Conservation (phyloP, 306 rosid genomes). For the Vigna radiata region DNA sequence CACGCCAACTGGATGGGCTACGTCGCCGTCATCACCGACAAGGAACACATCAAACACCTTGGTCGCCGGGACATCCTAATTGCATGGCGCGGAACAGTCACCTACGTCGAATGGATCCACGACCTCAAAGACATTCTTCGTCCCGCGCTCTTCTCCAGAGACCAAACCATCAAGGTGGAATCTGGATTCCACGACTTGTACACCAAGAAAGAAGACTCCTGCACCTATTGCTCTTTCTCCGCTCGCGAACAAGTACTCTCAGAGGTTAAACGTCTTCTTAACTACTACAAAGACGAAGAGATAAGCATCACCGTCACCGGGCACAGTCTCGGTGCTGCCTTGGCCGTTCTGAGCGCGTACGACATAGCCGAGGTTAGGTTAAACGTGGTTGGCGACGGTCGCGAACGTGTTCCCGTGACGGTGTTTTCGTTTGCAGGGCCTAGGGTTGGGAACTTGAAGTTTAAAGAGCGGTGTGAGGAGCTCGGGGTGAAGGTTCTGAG, state of each 20-base stretch:
- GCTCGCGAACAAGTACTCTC: constrained; percentile 74
- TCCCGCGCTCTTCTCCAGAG: constrained; percentile 42
- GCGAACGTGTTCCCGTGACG: constrained; percentile 41
- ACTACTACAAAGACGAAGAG: constrained; percentile 58
- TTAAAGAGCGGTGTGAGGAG: constrained; percentile 71
- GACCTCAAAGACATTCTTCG: constrained; percentile 68
- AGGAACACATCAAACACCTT: constrained; percentile 45
- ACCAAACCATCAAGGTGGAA: constrained; percentile 63
- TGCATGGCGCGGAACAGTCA: constrained; percentile 79
- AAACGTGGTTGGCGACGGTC: constrained; percentile 11
- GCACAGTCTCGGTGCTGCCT: constrained; percentile 73
- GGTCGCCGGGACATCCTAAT: constrained; percentile 75
- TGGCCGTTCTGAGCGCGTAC: constrained; percentile 64
- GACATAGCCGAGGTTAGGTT: constrained; percentile 67
- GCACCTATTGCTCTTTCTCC: constrained; percentile 60
- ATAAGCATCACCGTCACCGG: constrained; percentile 70
- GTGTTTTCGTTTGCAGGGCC: constrained; percentile 76
- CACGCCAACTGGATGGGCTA: constrained; percentile 89
- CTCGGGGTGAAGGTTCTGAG: constrained; percentile 73
- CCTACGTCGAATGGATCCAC: constrained; percentile 72
- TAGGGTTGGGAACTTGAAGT: constrained; percentile 68
- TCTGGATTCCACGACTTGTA: constrained; percentile 71
- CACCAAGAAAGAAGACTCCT: constrained; percentile 61
- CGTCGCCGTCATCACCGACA: constrained; percentile 57
- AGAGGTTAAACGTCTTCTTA: constrained; percentile 58